A percentile compares a stretch with the other conserved stretches of the same genome.
Conservation (phyloP, 306 rosid species). For the Prunus mume region DNA sequence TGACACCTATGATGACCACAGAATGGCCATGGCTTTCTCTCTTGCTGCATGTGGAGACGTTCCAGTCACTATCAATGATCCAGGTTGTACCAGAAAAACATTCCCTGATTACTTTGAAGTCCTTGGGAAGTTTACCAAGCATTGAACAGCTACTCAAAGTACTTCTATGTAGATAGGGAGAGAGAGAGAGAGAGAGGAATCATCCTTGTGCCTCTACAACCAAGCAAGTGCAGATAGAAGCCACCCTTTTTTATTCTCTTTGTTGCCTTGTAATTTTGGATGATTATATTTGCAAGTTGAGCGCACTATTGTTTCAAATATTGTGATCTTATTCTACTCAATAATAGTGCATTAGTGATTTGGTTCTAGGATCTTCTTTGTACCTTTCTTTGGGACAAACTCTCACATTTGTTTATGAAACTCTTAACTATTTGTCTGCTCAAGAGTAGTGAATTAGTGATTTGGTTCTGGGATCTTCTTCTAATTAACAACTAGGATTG, state of each 20-base stretch:
- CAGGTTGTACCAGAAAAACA: slow-evolving; percentile 94
- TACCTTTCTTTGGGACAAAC: not conserved
- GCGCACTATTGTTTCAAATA: slow-evolving; percentile 19
- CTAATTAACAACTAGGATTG: not conserved
- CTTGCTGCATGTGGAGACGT: slow-evolving; percentile 95
- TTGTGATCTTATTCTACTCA: slow-evolving; percentile 10
- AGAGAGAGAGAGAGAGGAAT: not conserved
- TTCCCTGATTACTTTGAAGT: slow-evolving; percentile 97
- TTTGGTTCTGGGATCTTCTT: not conserved
- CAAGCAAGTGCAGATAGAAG: slow-evolving; percentile 24
- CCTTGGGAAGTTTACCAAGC: slow-evolving; percentile 67
- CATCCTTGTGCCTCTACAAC: slow-evolving; percentile 10
- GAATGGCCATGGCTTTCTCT: slow-evolving; percentile 99
- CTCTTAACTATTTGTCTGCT: not conserved
- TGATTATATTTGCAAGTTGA: slow-evolving; percentile 17
- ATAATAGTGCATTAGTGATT: not conserved
- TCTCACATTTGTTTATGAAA: no score
- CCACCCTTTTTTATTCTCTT: slow-evolving; percentile 7
- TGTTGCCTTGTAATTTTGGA: slow-evolving; percentile 11
- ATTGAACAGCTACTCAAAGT: slow-evolving; percentile 36
- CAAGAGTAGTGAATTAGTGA: not conserved
- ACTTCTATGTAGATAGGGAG: not conserved
- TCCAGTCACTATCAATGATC: slow-evolving; percentile 96
- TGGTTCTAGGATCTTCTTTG: not conserved
- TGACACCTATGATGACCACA: slow-evolving; percentile 95